Evolutionary conservation across 805 yeast species (phyloP).

Genomic region (Candida palmyrensis): DNA sequence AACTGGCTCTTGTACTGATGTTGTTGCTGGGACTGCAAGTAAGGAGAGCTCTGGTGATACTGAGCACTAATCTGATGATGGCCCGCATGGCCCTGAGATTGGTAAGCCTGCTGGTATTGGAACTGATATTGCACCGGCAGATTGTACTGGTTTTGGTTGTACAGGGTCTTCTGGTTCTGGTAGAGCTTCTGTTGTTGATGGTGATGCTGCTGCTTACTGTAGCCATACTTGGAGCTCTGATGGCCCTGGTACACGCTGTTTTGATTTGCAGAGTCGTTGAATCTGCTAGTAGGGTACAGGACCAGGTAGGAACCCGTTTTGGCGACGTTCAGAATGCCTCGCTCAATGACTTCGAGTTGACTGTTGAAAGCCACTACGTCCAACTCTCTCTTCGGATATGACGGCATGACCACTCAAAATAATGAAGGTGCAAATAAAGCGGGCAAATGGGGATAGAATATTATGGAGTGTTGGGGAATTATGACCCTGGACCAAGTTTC

Average conservation of each 20-base stretch:
- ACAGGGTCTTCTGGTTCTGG: too few relatives aligned
- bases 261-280: too few relatives aligned
- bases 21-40: constrained; percentile 2
- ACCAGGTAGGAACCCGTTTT: constrained; percentile 7
- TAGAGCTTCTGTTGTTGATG: constrained; percentile 12
- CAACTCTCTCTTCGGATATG: constrained; percentile 23
- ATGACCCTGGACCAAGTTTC: too few relatives aligned
- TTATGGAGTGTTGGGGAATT: too few relatives aligned
- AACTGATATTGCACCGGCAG: constrained; percentile 5
- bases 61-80: constrained; percentile 5
- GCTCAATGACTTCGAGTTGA: constrained; percentile 23
- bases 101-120: constrained; percentile 3
- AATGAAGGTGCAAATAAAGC: too few relatives aligned
- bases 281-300: too few relatives aligned
- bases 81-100: constrained; percentile 2
- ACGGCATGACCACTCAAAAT: constrained; percentile 19
- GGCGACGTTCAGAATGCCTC: constrained; percentile 6
- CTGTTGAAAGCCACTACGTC: constrained; percentile 21
- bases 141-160: constrained; percentile 14
- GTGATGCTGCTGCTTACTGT: constrained; percentile 26
- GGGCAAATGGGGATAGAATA: too few relatives aligned
- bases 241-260: not conserved
- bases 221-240: constrained; percentile 19
- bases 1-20: not conserved
- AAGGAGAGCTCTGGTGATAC: not conserved